Evolutionary conservation across 2,329 filamentous ascomycete species (phyloP).

Genomic region (Ascomycota sp.): DNA sequence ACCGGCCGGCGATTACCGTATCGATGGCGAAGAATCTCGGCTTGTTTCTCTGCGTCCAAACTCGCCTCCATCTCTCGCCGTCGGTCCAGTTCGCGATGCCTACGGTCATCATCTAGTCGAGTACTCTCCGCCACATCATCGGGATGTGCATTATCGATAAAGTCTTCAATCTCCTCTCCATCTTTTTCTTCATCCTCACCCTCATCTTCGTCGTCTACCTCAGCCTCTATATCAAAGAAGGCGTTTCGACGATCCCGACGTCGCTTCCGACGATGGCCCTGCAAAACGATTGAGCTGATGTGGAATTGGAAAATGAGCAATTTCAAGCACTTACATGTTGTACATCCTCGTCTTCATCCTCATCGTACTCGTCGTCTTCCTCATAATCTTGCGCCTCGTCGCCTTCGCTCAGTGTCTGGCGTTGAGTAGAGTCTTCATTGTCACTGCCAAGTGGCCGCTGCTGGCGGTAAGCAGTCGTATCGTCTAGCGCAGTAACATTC

Average conservation of each 20-base stretch:
- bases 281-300: too few relatives aligned
- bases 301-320: neutral
- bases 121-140: constrained; percentile 71
- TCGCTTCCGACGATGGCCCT: constrained; percentile 61
- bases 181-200: constrained; percentile 80
- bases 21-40: constrained; percentile 65
- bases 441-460: constrained; percentile 12
- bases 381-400: constrained; percentile 24
- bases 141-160: constrained; percentile 76
- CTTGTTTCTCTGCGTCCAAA: constrained; percentile 85
- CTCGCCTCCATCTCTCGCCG: constrained; percentile 72
- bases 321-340: constrained; percentile 31
- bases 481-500: constrained; percentile 14
- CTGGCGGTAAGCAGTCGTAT: constrained; percentile 9
- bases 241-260: constrained; percentile 56
- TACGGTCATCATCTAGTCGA: constrained; percentile 69
- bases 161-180: constrained; percentile 60
- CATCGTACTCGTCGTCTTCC: constrained; percentile 40
- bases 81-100: constrained; percentile 85
- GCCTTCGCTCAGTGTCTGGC: constrained; percentile 12
- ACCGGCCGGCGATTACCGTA: constrained; percentile 62
- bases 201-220: constrained; percentile 89
- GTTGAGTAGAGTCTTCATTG: constrained; percentile 9
- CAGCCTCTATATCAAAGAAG: constrained; percentile 95
- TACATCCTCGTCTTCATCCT: constrained; percentile 46